A percentile compares a stretch with the other conserved stretches of the same genome.
phyloP scores from a whole-genome alignment of 352 stramenopile species.

The Thalassiosira ordinaria region DNA sequence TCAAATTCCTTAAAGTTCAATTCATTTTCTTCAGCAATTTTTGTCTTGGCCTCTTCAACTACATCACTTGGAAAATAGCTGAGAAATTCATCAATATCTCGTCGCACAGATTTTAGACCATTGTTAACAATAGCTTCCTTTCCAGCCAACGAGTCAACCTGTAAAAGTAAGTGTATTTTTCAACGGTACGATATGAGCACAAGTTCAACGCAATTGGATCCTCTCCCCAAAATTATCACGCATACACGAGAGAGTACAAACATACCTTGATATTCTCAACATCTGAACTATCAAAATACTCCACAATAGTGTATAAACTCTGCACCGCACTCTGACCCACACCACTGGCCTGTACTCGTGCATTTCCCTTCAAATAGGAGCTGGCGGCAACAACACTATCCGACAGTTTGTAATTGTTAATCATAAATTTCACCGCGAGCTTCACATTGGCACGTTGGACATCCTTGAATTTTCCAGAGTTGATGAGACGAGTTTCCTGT shows the following conservation, averaged over 20 bases:
- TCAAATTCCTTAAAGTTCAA: conserved; percentile 85
- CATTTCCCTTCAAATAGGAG: conserved; percentile 64
- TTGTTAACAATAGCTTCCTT: conserved; percentile 81
- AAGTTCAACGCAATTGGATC: neutral
- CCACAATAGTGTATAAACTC: conserved; percentile 84
- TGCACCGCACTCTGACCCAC: conserved; percentile 75
- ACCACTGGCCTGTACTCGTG: conserved; percentile 64
- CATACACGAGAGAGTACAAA: neutral
- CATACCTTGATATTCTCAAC: conserved; percentile 85
- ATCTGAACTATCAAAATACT: conserved; percentile 86
- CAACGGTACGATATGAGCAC: neutral
- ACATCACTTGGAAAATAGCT: conserved; percentile 69
- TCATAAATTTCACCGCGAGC: conserved; percentile 84
- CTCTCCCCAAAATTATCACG: neutral
- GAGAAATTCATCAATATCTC: conserved; percentile 80
- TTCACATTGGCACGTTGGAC: conserved; percentile 85
- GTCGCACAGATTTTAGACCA: conserved; percentile 66
- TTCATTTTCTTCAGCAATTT: conserved; percentile 76
- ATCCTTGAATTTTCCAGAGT: conserved; percentile 86
- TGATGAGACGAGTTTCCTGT: conserved; percentile 84
- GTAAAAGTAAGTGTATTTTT: neutral
- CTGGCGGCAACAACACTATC: conserved; percentile 77
- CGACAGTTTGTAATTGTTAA: conserved; percentile 84
- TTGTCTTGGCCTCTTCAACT: conserved; percentile 51
- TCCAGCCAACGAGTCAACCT: conserved; percentile 62